These are phyloP conservation scores for Thraustochytrium sp. DNA, from an alignment of 352 stramenopile genomes.

Conservation along the genomic window DNA sequence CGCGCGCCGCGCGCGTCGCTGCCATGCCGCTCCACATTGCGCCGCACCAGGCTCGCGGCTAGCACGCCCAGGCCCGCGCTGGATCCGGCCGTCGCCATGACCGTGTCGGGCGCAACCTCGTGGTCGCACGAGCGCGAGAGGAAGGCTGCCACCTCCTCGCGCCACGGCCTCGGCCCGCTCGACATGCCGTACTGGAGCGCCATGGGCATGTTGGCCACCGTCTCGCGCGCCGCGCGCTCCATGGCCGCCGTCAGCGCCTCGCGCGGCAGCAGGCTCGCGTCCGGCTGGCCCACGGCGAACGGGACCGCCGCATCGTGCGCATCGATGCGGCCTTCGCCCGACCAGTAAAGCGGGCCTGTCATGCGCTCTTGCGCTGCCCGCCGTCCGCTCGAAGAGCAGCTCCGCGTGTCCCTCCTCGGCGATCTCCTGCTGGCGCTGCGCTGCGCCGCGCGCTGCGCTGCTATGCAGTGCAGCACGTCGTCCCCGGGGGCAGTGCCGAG, in stretches of 20 bases:
- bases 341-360: too few species aligned
- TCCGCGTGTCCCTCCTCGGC: too few species aligned
- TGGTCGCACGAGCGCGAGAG: neutral
- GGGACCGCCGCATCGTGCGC: neutral
- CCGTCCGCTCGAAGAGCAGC: too few species aligned
- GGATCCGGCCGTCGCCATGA: neutral
- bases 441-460: too few species aligned
- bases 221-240: neutral
- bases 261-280: neutral
- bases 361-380: too few species aligned
- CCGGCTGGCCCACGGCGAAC: conserved; percentile 24
- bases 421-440: too few species aligned
- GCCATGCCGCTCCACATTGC: neutral
- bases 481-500: too few species aligned
- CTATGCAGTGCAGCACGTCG: too few species aligned
- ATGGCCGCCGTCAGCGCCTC: neutral
- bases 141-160: neutral
- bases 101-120: neutral
- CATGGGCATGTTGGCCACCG: neutral
- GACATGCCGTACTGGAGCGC: conserved; percentile 5
- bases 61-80: conserved; percentile 1
- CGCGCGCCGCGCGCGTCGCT: neutral
- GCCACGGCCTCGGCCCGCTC: neutral
- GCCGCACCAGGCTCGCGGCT: neutral
- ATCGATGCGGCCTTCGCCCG: neutral